Evolutionary conservation across 768 basidiomycete genomes (phyloP).

Genomic region (Serendipita sp.): DNA sequence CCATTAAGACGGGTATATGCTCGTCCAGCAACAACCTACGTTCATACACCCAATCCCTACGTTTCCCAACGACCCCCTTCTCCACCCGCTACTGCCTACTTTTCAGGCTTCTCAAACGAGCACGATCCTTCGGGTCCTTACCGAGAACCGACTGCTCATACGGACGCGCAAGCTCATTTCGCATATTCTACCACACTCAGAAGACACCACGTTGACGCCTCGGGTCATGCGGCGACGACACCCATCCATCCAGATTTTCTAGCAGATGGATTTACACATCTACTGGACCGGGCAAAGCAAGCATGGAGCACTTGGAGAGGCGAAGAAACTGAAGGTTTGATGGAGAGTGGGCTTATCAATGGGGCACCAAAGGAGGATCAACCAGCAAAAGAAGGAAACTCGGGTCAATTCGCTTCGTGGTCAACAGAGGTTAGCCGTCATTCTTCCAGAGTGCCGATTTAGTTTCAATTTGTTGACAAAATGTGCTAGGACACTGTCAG

Average conservation of each 20-base stretch:
- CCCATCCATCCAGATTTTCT: not conserved
- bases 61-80: constrained; percentile 22
- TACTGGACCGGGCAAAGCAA: not conserved
- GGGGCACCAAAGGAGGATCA: constrained; percentile 29
- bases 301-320: not conserved
- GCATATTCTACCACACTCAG: constrained; percentile 71
- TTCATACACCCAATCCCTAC: not conserved
- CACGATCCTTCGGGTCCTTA: constrained; percentile 12
- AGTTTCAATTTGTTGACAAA: too few species aligned
- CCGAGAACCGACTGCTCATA: constrained; percentile 38
- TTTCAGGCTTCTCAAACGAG: constrained; percentile 40
- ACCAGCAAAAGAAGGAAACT: constrained; percentile 32
- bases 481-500: constrained; percentile 50
- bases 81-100: constrained; percentile 73
- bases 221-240: constrained; percentile 6
- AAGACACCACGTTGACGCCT: constrained; percentile 41
- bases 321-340: constrained; percentile 16
- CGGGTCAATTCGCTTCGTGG: constrained; percentile 44
- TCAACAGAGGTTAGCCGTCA: not conserved
- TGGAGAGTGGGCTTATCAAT: constrained; percentile 20
- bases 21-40: not conserved
- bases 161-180: constrained; percentile 58
- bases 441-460: not conserved
- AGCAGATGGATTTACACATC: constrained; percentile 2
- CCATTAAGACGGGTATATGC: not conserved